These are phyloP conservation scores for Lodderomyces orthopsilosis DNA, from an alignment of 1,139 yeast genomes.

Conservation along the genomic window DNA sequence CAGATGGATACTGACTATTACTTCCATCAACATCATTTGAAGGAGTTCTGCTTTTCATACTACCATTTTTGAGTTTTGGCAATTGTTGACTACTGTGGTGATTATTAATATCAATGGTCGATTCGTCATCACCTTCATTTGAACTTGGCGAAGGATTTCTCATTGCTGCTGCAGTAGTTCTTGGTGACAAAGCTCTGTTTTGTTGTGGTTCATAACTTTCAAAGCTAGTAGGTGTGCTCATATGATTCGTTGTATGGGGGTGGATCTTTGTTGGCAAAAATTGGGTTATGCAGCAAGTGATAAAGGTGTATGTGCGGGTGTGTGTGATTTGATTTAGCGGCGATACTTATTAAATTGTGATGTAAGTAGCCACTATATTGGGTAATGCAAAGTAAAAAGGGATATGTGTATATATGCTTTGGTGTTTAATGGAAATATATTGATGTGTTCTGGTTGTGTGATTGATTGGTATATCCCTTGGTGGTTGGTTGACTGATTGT, in stretches of 20 bases:
- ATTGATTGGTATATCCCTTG: no score
- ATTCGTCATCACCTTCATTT: slow-evolving; percentile 3
- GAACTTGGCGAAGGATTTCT: slow-evolving; percentile 4
- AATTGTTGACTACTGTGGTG: neutral
- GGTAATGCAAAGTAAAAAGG: no score
- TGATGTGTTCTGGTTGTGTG: no score
- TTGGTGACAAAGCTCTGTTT: slow-evolving; percentile 6
- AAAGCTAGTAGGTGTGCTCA: slow-evolving; percentile 34
- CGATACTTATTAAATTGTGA: no score
- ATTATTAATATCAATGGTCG: neutral
- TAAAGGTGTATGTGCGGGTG: neutral
- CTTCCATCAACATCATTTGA: neutral
- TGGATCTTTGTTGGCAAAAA: neutral
- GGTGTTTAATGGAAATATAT: no score
- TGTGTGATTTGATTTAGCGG: neutral
- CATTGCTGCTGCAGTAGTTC: slow-evolving; percentile 7
- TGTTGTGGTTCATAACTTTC: slow-evolving; percentile 19
- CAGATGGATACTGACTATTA: slow-evolving; percentile 2
- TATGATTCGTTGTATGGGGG: slow-evolving; percentile 7
- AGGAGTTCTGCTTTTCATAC: neutral
- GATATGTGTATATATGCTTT: no score
- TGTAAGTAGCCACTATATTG: no score
- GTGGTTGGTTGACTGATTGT: no score
- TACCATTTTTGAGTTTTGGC: neutral
- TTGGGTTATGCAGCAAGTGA: neutral